phyloP scores from a whole-genome alignment of 2,329 filamentous ascomycete genomes.

The Talaromyces piceae region DNA sequence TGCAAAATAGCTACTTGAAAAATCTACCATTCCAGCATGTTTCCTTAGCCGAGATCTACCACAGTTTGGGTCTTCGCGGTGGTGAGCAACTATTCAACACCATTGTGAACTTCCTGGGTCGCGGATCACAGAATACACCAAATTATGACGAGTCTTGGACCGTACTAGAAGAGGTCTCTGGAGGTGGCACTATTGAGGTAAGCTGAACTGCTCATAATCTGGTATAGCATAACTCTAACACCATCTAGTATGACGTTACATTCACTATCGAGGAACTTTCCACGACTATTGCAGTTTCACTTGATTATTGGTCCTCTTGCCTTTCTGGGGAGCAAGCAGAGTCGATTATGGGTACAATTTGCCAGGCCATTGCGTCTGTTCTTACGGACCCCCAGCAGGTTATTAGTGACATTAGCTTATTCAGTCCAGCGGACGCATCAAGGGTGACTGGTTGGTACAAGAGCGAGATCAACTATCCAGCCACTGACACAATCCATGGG shows the following conservation, averaged over 20 bases:
- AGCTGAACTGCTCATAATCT: not conserved
- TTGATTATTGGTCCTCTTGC: not conserved
- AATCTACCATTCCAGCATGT: not conserved
- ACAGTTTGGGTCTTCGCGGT: not conserved
- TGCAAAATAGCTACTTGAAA: not conserved
- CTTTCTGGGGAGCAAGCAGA: not conserved
- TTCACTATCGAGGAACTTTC: not conserved
- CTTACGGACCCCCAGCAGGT: not conserved
- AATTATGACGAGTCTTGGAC: not conserved
- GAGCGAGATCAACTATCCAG: not conserved
- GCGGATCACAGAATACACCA: not conserved
- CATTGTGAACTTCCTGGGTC: not conserved
- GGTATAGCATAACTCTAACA: not conserved
- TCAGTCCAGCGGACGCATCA: not conserved
- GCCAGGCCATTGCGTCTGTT: not conserved
- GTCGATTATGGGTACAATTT: not conserved
- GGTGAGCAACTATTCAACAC: not conserved
- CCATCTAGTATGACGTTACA: not conserved
- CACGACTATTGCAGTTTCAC: not conserved
- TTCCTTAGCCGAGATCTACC: not conserved
- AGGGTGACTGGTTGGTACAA: not conserved
- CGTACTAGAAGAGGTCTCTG: conserved; percentile 2
- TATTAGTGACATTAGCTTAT: not conserved
- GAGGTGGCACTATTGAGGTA: not conserved
- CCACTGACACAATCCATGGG: not conserved